These are phyloP conservation scores for Leishmania braziliensis DNA, from an alignment of 208 protist genomes.

Conservation along the genomic window DNA sequence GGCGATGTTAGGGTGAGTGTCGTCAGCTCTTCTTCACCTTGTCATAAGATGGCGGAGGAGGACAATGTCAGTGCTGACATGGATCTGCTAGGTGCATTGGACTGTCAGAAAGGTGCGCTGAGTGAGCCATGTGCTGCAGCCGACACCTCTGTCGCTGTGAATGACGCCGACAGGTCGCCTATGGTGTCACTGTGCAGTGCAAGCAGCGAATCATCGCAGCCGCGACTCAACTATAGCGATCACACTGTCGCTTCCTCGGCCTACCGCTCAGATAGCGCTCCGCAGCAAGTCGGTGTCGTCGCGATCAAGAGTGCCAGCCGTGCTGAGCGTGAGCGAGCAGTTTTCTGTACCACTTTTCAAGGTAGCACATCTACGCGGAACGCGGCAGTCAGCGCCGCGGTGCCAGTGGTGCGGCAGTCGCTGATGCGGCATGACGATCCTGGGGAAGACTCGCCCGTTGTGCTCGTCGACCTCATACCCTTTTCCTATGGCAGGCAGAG, in stretches of 20 bases:
- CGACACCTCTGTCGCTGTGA: conserved; percentile 3
- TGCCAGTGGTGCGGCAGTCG: neutral
- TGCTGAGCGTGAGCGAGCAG: neutral
- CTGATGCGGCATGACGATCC: neutral
- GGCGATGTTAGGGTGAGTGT: neutral
- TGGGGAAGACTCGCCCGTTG: neutral
- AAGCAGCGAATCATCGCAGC: neutral
- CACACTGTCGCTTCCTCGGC: neutral
- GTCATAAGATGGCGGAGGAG: neutral
- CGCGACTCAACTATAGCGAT: neutral
- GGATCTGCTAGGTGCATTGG: neutral
- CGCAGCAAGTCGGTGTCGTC: neutral
- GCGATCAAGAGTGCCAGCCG: neutral
- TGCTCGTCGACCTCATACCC: neutral
- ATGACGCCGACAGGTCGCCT: neutral
- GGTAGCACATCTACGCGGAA: neutral
- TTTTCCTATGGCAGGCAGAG: neutral
- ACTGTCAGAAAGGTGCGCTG: neutral
- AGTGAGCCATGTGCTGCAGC: neutral
- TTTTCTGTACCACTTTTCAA: neutral
- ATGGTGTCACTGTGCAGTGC: neutral
- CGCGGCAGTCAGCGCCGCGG: neutral
- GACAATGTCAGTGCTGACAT: neutral
- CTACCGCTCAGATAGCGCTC: neutral
- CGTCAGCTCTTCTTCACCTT: neutral